Evolutionary conservation across 2,329 filamentous ascomycete genomes (phyloP).

Genomic region (Exophiala dermatitidis): DNA sequence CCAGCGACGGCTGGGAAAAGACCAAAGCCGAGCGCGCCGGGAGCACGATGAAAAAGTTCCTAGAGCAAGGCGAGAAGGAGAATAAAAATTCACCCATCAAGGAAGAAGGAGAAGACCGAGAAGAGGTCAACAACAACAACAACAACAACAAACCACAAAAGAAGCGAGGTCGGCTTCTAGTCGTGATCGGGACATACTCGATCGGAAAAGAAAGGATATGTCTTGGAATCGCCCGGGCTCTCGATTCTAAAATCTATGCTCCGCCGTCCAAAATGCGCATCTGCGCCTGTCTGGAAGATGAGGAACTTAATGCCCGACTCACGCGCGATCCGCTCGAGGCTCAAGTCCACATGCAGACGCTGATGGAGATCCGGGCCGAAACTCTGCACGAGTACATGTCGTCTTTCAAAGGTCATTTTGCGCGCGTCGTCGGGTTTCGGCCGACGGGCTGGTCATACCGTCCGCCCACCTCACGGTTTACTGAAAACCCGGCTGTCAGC

Average conservation of each 20-base stretch:
- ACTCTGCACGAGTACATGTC: slow-evolving; percentile 84
- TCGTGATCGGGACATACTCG: slow-evolving; percentile 93
- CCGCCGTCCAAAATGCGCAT: slow-evolving; percentile 75
- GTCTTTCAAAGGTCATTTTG: slow-evolving; percentile 72
- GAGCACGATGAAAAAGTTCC: slow-evolving; percentile 57
- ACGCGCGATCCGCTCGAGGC: slow-evolving; percentile 75
- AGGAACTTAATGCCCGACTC: slow-evolving; percentile 68
- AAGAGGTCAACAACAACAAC: slow-evolving; percentile 1
- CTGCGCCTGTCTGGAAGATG: slow-evolving; percentile 75
- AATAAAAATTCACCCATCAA: slow-evolving; percentile 30
- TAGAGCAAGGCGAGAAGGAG: slow-evolving; percentile 40
- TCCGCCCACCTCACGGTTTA: slow-evolving; percentile 57
- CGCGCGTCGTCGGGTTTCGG: slow-evolving; percentile 79
- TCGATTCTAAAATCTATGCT: slow-evolving; percentile 84
- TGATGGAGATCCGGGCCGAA: slow-evolving; percentile 88
- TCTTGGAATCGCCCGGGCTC: slow-evolving; percentile 77
- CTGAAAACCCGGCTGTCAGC: slow-evolving; percentile 56
- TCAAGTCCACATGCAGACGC: slow-evolving; percentile 94
- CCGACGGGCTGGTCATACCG: slow-evolving; percentile 93
- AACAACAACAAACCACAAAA: slow-evolving; percentile 6
- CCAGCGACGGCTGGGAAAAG: slow-evolving; percentile 50
- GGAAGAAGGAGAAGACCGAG: slow-evolving; percentile 28
- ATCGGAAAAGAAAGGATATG: slow-evolving; percentile 98
- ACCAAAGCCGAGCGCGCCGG: slow-evolving; percentile 50
- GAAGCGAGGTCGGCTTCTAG: slow-evolving; percentile 63